These are phyloP conservation scores for Nemania bipapillata DNA, from an alignment of 2,329 filamentous ascomycete genomes.

Conservation along the genomic window DNA sequence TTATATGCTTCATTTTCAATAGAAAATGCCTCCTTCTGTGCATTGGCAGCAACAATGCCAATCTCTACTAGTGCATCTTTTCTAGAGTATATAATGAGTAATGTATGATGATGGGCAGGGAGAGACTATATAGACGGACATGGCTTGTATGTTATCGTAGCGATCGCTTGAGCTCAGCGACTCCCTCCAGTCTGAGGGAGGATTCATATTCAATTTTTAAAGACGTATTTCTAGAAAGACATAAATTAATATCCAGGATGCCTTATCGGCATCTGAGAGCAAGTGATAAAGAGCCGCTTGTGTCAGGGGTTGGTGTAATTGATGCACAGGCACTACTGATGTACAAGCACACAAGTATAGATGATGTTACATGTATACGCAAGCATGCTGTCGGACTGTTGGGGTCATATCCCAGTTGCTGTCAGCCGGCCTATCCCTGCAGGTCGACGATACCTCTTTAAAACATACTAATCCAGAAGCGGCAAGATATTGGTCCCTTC, in stretches of 20 bases:
- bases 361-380: background rate
- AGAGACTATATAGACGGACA: slow-evolving; percentile 59
- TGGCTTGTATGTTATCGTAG: slow-evolving; percentile 70
- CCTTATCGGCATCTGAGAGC: too few relatives aligned
- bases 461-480: background rate
- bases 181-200: slow-evolving; percentile 59
- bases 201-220: slow-evolving; percentile 46
- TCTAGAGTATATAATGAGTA: slow-evolving; percentile 41
- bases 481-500: background rate
- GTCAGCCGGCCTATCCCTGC: background rate
- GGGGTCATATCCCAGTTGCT: background rate
- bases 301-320: background rate
- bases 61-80: slow-evolving; percentile 43
- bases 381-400: background rate
- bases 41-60: slow-evolving; percentile 39
- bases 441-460: background rate
- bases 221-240: background rate
- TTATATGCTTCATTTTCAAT: slow-evolving; percentile 74
- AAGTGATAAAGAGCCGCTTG: background rate
- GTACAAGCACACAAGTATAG: too few relatives aligned
- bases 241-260: background rate
- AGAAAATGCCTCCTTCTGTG: slow-evolving; percentile 65
- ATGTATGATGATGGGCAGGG: slow-evolving; percentile 16
- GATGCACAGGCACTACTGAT: too few relatives aligned
- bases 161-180: slow-evolving; percentile 68